A percentile compares a stretch with the other conserved stretches of the same genome.
These are phyloP conservation scores for Aspergillus quadricinctus DNA, from an alignment of 2,329 filamentous ascomycete species.

Conservation along the genomic window DNA sequence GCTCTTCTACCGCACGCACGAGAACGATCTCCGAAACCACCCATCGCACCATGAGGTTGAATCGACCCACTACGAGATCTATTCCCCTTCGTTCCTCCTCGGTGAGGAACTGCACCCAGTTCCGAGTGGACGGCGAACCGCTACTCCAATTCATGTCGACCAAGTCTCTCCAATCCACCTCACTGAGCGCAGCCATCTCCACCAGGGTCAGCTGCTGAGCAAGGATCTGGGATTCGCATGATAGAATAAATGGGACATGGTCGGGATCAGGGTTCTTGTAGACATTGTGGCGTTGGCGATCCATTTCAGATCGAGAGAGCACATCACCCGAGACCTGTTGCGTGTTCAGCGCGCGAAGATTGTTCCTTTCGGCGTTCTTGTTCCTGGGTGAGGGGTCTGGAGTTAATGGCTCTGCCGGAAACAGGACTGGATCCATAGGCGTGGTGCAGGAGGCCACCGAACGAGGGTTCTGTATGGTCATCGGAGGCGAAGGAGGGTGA, in stretches of 20 bases:
- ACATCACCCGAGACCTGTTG: constrained; percentile 31
- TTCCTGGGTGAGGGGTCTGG: constrained; percentile 41
- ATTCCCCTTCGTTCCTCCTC: constrained; percentile 54
- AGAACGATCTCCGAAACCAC: constrained; percentile 59
- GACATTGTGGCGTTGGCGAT: constrained; percentile 12
- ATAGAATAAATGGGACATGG: constrained; percentile 61
- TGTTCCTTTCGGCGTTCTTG: constrained; percentile 12
- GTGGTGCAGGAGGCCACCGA: constrained; percentile 31
- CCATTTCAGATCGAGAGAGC: constrained; percentile 29
- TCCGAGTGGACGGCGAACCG: constrained; percentile 47
- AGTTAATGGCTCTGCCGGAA: constrained; percentile 36
- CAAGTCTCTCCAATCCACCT: constrained; percentile 64
- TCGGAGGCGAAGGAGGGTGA: constrained; percentile 45
- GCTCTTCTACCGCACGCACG: constrained; percentile 53
- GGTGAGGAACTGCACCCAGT: constrained; percentile 61
- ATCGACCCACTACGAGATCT: constrained; percentile 61
- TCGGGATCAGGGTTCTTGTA: constrained; percentile 19
- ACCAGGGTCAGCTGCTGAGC: constrained; percentile 62
- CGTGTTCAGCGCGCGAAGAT: constrained; percentile 18
- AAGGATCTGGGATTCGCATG: constrained; percentile 56
- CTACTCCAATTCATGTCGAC: constrained; percentile 62
- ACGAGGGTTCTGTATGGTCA: constrained; percentile 38
- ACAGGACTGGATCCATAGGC: constrained; percentile 28
- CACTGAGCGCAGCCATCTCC: constrained; percentile 61
- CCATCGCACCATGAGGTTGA: constrained; percentile 66